Conservation (phyloP, 208 protist species). For the Trypanosomatidae sp. region DNA sequence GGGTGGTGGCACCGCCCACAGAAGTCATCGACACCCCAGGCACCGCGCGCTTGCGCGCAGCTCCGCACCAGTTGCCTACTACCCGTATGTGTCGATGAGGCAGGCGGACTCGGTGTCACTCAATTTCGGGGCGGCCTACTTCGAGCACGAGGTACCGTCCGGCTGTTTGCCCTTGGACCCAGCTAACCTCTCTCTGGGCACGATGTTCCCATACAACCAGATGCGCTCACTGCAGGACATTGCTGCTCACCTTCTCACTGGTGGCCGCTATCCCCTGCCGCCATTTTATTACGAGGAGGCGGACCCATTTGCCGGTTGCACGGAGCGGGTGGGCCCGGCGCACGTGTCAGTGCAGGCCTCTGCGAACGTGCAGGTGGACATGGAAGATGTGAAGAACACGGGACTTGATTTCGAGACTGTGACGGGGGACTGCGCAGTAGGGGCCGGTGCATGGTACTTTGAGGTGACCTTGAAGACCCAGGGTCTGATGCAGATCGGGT, state of each 20-base stretch:
- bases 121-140: conserved; percentile 88
- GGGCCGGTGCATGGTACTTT: conserved; percentile 88
- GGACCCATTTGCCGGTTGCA: conserved; percentile 79
- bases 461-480: conserved; percentile 89
- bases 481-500: conserved; percentile 92
- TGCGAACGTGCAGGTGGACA: conserved; percentile 68
- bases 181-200: conserved; percentile 66
- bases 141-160: conserved; percentile 78
- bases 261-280: conserved; percentile 57
- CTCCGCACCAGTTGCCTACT: conserved; percentile 39
- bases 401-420: conserved; percentile 74
- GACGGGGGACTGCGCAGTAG: conserved; percentile 74
- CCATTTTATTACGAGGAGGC: conserved; percentile 88
- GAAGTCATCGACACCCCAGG: background rate
- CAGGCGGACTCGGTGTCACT: conserved; percentile 64
- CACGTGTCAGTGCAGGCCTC: conserved; percentile 81
- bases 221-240: conserved; percentile 88
- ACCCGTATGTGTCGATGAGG: conserved; percentile 74
- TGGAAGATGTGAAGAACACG: conserved; percentile 75
- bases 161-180: conserved; percentile 85
- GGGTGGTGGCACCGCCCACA: background rate
- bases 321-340: conserved; percentile 74
- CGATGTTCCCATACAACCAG: conserved; percentile 87
- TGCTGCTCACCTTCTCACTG: conserved; percentile 65
- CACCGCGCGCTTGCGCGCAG: background rate